These are phyloP conservation scores for Dothistroma septosporum DNA, from an alignment of 2,329 filamentous ascomycete genomes.

Conservation along the genomic window DNA sequence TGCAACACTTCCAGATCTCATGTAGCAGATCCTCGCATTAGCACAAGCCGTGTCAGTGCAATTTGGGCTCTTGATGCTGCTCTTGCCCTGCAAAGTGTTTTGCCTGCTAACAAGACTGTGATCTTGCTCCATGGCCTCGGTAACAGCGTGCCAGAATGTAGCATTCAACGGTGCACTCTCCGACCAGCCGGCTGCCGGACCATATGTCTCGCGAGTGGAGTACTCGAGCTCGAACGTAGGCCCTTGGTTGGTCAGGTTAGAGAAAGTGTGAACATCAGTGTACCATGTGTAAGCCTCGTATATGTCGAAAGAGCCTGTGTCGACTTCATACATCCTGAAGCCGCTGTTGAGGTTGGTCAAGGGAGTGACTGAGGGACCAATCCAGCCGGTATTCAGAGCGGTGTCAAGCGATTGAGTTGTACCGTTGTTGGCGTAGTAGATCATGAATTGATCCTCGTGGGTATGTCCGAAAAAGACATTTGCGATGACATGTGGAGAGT, in stretches of 20 bases:
- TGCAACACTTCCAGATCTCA: constrained; percentile 53
- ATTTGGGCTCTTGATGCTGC: constrained; percentile 48
- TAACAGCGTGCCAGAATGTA: constrained; percentile 57
- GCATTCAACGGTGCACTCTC: constrained; percentile 51
- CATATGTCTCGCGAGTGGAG: constrained; percentile 50
- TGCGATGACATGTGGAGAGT: constrained; percentile 53
- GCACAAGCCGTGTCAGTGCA: constrained; percentile 52
- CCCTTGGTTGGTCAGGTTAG: constrained; percentile 39
- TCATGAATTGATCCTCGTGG: constrained; percentile 52
- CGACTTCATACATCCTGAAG: constrained; percentile 53
- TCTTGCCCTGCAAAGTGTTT: constrained; percentile 53
- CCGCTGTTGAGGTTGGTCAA: constrained; percentile 54
- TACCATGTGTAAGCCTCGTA: constrained; percentile 54
- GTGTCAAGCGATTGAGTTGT: constrained; percentile 39
- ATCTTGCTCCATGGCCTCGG: constrained; percentile 54
- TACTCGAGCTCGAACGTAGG: constrained; percentile 51
- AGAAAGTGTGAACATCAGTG: constrained; percentile 48
- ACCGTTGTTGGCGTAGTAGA: constrained; percentile 50
- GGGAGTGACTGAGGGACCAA: constrained; percentile 50
- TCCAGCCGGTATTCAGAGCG: constrained; percentile 51
- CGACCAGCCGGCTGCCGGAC: constrained; percentile 44
- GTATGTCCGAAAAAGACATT: constrained; percentile 55
- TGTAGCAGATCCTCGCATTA: constrained; percentile 56
- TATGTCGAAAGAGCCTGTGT: constrained; percentile 51
- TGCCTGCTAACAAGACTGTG: constrained; percentile 47